A percentile compares a stretch with the other conserved stretches of the same genome.
Evolutionary conservation across 2,329 filamentous ascomycete genomes (phyloP).

Genomic region (Mariannaea elegans): DNA sequence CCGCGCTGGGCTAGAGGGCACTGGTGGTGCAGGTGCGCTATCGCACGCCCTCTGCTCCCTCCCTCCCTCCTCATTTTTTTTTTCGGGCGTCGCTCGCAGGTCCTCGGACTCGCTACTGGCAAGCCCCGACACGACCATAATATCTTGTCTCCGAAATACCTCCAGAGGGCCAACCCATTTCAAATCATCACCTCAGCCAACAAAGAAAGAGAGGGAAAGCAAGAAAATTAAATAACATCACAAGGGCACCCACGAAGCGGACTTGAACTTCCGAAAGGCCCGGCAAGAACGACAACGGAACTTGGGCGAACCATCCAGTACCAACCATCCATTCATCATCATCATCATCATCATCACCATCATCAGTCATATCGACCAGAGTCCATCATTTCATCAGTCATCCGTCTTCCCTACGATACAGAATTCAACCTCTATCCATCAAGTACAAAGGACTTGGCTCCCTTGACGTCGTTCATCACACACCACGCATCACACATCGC

Average conservation of each 20-base stretch:
- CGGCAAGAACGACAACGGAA: constrained; percentile 20
- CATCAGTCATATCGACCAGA: neutral
- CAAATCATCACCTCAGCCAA: constrained; percentile 18
- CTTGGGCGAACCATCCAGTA: constrained; percentile 16
- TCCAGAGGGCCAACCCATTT: constrained; percentile 12
- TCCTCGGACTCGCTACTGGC: constrained; percentile 4
- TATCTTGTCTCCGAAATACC: constrained; percentile 17
- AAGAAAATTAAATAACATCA: neutral
- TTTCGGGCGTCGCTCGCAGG: constrained; percentile 6
- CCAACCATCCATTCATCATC: constrained; percentile 1
- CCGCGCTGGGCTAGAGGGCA: too few species aligned
- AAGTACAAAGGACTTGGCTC: constrained; percentile 7
- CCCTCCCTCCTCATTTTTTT: constrained; percentile 13
- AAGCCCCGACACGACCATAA: neutral
- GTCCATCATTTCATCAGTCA: constrained; percentile 11
- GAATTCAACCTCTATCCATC: neutral
- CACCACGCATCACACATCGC: constrained; percentile 1
- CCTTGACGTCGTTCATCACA: constrained; percentile 1
- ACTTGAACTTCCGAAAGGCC: neutral
- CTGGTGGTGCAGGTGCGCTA: neutral
- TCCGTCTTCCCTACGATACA: neutral
- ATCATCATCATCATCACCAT: constrained; percentile 15
- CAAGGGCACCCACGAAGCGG: constrained; percentile 4
- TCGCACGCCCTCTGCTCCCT: constrained; percentile 8
- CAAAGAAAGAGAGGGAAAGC: neutral